Percentiles rank a stretch among this genome's conserved stretches.
Conservation (phyloP, 441 rosid genomes). For the Aleurites moluccanus region DNA sequence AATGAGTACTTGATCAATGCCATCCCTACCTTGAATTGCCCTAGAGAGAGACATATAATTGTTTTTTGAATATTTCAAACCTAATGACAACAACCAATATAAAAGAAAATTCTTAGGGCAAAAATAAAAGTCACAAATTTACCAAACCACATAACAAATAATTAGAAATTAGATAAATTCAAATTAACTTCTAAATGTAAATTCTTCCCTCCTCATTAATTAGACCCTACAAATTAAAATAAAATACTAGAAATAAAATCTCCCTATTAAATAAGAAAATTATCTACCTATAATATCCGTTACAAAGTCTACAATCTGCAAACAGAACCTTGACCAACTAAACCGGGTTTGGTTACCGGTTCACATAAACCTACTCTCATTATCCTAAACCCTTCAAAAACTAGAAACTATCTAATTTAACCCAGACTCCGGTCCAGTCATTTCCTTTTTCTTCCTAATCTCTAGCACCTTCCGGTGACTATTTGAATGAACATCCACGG, state of each 20-base stretch:
- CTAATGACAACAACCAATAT: not conserved
- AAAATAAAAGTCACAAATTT: not conserved
- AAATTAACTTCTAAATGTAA: not conserved
- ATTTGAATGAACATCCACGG: slow-evolving; percentile 72
- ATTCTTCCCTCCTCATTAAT: not conserved
- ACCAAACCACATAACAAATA: not conserved
- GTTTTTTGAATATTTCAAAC: not conserved
- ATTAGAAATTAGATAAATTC: not conserved
- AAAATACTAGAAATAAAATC: slow-evolving; percentile 8
- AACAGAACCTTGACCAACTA: not conserved
- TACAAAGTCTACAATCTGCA: slow-evolving; percentile 14
- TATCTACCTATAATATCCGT: slow-evolving; percentile 10
- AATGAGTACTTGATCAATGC: too few relatives aligned
- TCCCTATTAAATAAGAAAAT: slow-evolving; percentile 1
- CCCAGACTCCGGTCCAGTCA: slow-evolving; percentile 28
- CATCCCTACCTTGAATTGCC: too few relatives aligned
- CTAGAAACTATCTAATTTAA: slow-evolving; percentile 24
- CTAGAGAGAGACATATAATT: too few relatives aligned
- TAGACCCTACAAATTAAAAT: not conserved
- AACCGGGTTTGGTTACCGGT: slow-evolving; percentile 18
- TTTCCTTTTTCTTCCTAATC: slow-evolving; percentile 69
- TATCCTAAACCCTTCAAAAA: slow-evolving; percentile 11
- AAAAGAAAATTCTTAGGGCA: not conserved
- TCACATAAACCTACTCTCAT: slow-evolving; percentile 1
- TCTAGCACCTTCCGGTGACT: slow-evolving; percentile 86